A percentile compares a stretch with the other conserved stretches of the same genome.
Conservation (phyloP, 1,284 basidiomycete species). For the Singerocomus rubriflavus region DNA sequence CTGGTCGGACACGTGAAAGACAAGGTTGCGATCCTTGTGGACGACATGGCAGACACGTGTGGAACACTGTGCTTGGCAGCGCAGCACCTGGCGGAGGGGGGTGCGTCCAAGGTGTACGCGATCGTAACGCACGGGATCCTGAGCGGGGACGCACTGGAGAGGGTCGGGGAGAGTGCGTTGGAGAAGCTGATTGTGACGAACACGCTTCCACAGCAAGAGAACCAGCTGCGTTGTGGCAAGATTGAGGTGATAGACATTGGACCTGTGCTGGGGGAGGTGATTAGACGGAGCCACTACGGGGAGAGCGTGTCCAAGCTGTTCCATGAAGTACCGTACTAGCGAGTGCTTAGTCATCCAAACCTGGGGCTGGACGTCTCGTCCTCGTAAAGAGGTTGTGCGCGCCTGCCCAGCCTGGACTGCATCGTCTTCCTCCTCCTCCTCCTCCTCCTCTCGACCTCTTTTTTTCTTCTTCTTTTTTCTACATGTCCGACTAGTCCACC, state of each 20-base stretch:
- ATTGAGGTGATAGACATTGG: conserved; percentile 97
- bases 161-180: conserved; percentile 72
- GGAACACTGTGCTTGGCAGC: conserved; percentile 96
- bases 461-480: no score
- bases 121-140: conserved; percentile 98
- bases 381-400: no score
- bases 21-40: conserved; percentile 96
- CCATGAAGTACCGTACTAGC: conserved; percentile 79
- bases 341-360: conserved; percentile 20
- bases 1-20: conserved; percentile 93
- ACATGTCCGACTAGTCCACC: no score
- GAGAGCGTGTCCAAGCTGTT: conserved; percentile 83
- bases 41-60: conserved; percentile 99
- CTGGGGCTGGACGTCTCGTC: no score
- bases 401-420: no score
- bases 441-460: conserved; percentile 3
- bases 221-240: conserved; percentile 76
- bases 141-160: conserved; percentile 81
- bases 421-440: conserved; percentile 25
- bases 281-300: conserved; percentile 86
- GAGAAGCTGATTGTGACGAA: conserved; percentile 99
- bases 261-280: conserved; percentile 95
- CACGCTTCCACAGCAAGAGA: conserved; percentile 89
- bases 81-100: conserved; percentile 85
- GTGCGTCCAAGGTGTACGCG: conserved; percentile 83